Evolutionary conservation across 495 filamentous ascomycete genomes (phyloP).

Genomic region (Glutinoglossum americanum): DNA sequence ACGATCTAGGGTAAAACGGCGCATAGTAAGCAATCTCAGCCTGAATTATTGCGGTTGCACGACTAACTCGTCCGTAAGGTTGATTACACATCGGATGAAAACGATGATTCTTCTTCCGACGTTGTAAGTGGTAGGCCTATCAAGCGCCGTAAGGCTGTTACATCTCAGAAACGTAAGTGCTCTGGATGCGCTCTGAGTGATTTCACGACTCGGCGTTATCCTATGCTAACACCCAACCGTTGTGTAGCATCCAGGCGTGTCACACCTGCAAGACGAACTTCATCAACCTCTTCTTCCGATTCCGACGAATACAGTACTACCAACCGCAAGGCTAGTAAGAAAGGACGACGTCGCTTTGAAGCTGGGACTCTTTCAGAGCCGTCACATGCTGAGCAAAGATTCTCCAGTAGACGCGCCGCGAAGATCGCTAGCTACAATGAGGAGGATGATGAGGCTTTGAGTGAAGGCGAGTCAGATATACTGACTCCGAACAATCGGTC

Average conservation of each 20-base stretch:
- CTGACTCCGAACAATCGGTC: constrained; percentile 40
- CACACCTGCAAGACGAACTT: constrained; percentile 33
- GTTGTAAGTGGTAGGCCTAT: constrained; percentile 17
- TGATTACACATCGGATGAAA: constrained; percentile 48
- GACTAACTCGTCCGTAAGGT: constrained; percentile 21
- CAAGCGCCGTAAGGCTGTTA: constrained; percentile 21
- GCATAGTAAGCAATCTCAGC: neutral
- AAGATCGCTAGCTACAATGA: constrained; percentile 76
- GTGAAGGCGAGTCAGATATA: constrained; percentile 51
- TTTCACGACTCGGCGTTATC: neutral
- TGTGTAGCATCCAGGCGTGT: constrained; percentile 40
- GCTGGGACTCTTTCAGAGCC: constrained; percentile 25
- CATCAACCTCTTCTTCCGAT: constrained; percentile 36
- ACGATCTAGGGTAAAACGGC: neutral
- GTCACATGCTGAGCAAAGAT: constrained; percentile 53
- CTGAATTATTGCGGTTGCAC: neutral
- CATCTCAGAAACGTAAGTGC: constrained; percentile 17
- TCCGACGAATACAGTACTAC: constrained; percentile 54
- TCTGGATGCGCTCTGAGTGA: too few relatives aligned
- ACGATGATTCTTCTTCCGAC: constrained; percentile 49
- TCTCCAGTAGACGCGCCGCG: constrained; percentile 71
- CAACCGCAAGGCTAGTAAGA: constrained; percentile 44
- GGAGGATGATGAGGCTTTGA: constrained; percentile 56
- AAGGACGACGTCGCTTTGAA: constrained; percentile 40
- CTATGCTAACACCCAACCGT: constrained; percentile 16